phyloP scores from a whole-genome alignment of 2,329 filamentous ascomycete species.

The Ceratocystis diversiconidia region DNA sequence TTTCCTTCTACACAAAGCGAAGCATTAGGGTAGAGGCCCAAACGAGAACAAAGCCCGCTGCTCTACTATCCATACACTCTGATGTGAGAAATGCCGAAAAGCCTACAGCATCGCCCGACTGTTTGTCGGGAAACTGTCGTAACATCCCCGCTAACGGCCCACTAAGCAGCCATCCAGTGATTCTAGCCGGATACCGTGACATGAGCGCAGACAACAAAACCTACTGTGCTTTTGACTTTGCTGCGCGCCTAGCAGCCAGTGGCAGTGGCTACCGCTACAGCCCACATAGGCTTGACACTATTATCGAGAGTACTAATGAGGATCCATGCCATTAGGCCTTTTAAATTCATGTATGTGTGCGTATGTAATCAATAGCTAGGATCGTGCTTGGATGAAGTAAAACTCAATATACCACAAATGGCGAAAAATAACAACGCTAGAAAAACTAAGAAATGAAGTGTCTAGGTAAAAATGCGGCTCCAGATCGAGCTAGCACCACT shows the following conservation, averaged over 20 bases:
- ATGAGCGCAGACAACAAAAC: background rate
- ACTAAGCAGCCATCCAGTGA: background rate
- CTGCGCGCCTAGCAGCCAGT: too few species aligned
- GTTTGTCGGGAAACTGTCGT: background rate
- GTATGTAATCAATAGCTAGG: background rate
- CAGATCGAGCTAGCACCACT: conserved; percentile 15
- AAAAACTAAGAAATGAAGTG: background rate
- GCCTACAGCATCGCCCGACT: background rate
- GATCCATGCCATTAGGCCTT: background rate
- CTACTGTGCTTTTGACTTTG: background rate
- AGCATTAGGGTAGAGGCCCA: too few species aligned
- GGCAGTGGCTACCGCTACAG: background rate
- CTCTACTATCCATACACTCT: background rate
- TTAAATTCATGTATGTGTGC: background rate
- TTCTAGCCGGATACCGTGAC: background rate
- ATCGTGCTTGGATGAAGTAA: background rate
- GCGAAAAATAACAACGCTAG: background rate
- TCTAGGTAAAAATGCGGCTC: conserved; percentile 11
- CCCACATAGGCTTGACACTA: background rate
- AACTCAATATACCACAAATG: background rate
- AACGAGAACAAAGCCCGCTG: too few species aligned
- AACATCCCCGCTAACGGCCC: background rate
- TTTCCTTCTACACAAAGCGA: too few species aligned
- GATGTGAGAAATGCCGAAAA: background rate
- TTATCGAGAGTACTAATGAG: background rate